These are phyloP conservation scores for Tephrocybe sp. DNA, from an alignment of 768 basidiomycete species.

Conservation along the genomic window DNA sequence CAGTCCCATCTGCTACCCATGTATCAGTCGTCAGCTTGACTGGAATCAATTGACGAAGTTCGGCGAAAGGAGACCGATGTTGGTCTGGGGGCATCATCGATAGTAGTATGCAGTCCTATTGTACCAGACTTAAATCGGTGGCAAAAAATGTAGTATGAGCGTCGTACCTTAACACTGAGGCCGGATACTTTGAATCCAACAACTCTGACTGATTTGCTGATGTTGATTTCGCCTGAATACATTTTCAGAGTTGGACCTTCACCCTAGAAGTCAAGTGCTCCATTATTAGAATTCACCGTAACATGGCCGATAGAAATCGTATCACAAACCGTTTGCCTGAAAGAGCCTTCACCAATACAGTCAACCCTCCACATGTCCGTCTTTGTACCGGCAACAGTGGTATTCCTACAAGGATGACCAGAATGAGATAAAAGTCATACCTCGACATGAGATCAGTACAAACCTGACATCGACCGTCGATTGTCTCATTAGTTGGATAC, in stretches of 20 bases:
- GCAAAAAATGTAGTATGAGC: neutral
- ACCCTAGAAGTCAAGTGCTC: constrained; percentile 46
- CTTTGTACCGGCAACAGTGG: constrained; percentile 48
- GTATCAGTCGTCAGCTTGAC: constrained; percentile 63
- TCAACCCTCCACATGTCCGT: constrained; percentile 71
- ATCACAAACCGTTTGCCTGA: constrained; percentile 50
- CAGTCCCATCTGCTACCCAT: constrained; percentile 43
- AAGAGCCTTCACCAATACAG: constrained; percentile 60
- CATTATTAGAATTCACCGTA: neutral
- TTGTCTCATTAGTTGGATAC: constrained; percentile 64
- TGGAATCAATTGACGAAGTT: constrained; percentile 61
- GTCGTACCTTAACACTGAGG: constrained; percentile 56
- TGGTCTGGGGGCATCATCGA: constrained; percentile 58
- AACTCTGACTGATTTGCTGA: constrained; percentile 45
- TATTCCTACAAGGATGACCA: constrained; percentile 41
- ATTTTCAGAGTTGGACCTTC: constrained; percentile 61
- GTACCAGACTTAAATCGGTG: neutral
- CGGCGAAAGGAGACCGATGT: constrained; percentile 50
- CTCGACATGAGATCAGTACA: neutral
- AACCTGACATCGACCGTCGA: constrained; percentile 64
- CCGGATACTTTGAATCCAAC: constrained; percentile 68
- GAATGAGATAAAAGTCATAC: too few species aligned
- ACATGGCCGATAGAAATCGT: neutral
- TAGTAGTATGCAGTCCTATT: constrained; percentile 64
- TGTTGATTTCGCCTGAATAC: constrained; percentile 61